Conservation (phyloP, 176 grass and related monocot genomes). For the Lolium perenne region DNA sequence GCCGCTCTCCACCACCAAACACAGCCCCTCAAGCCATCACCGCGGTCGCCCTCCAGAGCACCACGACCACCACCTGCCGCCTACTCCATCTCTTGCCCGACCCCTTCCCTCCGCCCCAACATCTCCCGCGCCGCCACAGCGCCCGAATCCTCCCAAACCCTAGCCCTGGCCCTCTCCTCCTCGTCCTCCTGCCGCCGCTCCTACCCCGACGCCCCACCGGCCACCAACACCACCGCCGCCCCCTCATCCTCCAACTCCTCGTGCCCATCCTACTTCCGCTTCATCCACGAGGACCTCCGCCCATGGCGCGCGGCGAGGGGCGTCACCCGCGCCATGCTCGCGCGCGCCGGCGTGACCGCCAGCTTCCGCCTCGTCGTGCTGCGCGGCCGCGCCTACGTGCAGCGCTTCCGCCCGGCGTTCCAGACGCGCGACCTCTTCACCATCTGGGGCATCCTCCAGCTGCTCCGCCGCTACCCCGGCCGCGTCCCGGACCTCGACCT, state of each 20-base stretch:
- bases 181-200: conserved; percentile 11
- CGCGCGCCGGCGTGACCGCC: conserved; percentile 58
- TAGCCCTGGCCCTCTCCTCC: conserved; percentile 37
- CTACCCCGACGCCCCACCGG: neutral
- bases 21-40: neutral
- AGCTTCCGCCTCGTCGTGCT: conserved; percentile 76
- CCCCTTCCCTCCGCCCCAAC: conserved; percentile 1
- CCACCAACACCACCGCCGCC: neutral
- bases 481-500: conserved; percentile 89
- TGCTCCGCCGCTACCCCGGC: conserved; percentile 76
- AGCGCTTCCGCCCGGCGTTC: conserved; percentile 60
- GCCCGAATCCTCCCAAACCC: conserved; percentile 40
- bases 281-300: conserved; percentile 93
- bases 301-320: conserved; percentile 71
- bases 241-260: conserved; percentile 25
- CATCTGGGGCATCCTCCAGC: conserved; percentile 87
- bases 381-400: conserved; percentile 54
- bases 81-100: conserved; percentile 50
- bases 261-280: conserved; percentile 87
- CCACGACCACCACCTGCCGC: neutral
- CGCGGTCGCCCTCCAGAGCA: neutral
- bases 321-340: conserved; percentile 67
- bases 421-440: conserved; percentile 85
- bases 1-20: conserved; percentile 8
- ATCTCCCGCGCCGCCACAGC: conserved; percentile 5